Conservation (phyloP, 805 yeast genomes). For the Hanseniaspora occidentalis region DNA sequence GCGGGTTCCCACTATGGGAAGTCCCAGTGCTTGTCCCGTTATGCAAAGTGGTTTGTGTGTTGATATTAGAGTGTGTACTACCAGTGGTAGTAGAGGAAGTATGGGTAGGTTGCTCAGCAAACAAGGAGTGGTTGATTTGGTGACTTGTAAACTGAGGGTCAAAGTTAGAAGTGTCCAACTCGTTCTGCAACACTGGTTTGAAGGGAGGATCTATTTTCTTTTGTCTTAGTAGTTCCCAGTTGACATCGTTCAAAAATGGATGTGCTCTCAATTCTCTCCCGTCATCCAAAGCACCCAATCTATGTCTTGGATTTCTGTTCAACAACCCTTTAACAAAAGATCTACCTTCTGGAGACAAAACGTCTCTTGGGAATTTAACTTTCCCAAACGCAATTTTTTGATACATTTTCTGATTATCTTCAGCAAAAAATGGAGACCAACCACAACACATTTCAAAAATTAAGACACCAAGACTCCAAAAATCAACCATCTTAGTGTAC, state of each 20-base stretch:
- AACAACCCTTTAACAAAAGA: conserved; percentile 90
- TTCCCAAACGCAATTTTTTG: conserved; percentile 98
- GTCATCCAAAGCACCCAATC: conserved; percentile 83
- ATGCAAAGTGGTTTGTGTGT: conserved; percentile 24
- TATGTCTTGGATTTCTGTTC: conserved; percentile 90
- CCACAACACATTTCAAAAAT: conserved; percentile 99
- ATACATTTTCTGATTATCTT: conserved; percentile 96
- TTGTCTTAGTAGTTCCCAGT: conserved; percentile 69
- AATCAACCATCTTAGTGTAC: conserved; percentile 97
- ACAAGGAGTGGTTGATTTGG: conserved; percentile 12
- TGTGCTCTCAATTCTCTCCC: conserved; percentile 89
- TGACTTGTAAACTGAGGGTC: conserved; percentile 87
- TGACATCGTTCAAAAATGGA: conserved; percentile 82
- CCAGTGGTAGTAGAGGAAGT: background rate
- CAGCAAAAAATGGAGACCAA: conserved; percentile 98
- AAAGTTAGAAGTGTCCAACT: conserved; percentile 90
- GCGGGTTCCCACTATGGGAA: background rate
- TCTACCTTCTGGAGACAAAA: conserved; percentile 83
- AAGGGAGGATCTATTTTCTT: conserved; percentile 93
- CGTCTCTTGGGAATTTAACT: conserved; percentile 94
- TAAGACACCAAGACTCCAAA: conserved; percentile 95
- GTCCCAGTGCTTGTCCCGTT: background rate
- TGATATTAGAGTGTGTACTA: background rate
- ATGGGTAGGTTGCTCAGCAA: background rate
- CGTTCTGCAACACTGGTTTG: conserved; percentile 83